phyloP scores from a whole-genome alignment of 345 rosid species.

The Hypericum androsaemum region DNA sequence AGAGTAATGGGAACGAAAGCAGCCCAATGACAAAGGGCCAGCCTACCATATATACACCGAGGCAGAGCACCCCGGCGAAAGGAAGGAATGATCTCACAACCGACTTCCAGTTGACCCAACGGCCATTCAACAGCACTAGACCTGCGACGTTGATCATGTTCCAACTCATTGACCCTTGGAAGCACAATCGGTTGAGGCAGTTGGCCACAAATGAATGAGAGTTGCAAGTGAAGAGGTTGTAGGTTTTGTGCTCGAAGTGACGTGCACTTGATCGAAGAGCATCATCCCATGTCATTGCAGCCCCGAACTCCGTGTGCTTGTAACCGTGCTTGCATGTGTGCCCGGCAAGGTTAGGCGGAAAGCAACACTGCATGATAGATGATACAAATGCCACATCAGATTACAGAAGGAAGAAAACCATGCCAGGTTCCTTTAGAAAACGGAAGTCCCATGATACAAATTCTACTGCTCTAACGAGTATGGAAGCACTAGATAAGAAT shows the following conservation, averaged over 20 bases:
- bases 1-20: conserved; percentile 47
- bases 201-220: conserved; percentile 74
- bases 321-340: conserved; percentile 76
- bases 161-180: conserved; percentile 70
- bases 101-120: conserved; percentile 51
- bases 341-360: conserved; percentile 56
- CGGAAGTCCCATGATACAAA: no score
- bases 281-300: conserved; percentile 79
- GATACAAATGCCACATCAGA: conserved; percentile 13
- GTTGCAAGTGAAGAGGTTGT: conserved; percentile 93
- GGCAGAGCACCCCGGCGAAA: conserved; percentile 39
- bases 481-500: neutral
- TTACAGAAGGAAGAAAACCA: neutral
- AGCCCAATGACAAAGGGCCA: conserved; percentile 85
- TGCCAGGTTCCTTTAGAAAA: no score
- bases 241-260: conserved; percentile 57
- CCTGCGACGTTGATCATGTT: conserved; percentile 71
- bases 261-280: conserved; percentile 41
- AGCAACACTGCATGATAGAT: conserved; percentile 56
- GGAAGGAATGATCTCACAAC: conserved; percentile 70
- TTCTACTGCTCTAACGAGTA: neutral
- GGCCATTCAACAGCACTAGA: conserved; percentile 51
- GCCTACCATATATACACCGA: conserved; percentile 49
- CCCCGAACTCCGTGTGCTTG: conserved; percentile 57
- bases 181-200: conserved; percentile 69